Base-by-base conservation (phyloP, 2,329 filamentous ascomycete species). In the Xylariomycetidae sp. region DNA sequence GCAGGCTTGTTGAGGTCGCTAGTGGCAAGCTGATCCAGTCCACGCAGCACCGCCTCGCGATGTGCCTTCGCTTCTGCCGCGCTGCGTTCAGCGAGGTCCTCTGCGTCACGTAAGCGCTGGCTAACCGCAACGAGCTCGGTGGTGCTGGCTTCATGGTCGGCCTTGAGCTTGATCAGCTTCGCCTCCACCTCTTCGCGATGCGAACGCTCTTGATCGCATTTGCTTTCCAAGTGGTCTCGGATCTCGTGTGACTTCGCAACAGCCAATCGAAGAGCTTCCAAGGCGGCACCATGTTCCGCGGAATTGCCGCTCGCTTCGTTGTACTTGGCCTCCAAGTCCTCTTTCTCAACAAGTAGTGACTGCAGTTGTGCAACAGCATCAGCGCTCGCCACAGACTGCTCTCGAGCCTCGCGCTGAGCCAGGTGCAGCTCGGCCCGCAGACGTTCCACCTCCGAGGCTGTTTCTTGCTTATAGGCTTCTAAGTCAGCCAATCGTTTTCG, bases 41-140 rank as follows among this genome's bases (percentile, higher is more conserved):
- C 90, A 30, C 79, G 73, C 28, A 96, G 65, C 20, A 98, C 79
- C 15, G 85, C 89, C 47, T 84, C 71, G 16, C 85, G 85, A 54
- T 96, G 90, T 12, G 84, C 83, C 36, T 81, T 75, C 5, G 92
- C 90, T 63, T 98, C 93, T 46, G 80, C 78, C 5, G 89, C 85
- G 57, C 95, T 82, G 47, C 82, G 87, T 51, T 93, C 85, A 2
- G 85, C 85, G 27, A 96, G 64, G 52, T 95, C 87, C 60, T 98
- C 88, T 0, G 86, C 79, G 57, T 95, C 89, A 25, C 76, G 79
- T 30, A 98, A 64, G 31, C 85, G 80, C 47, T 87, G 79, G 2
- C 75, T 81, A 0, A 79, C 72, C 14, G 73, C 74, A 27, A 88
- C 85, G 3, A 96, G 69, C 54, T 98, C 90, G 0, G 77, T 70